Evolutionary conservation across 2,329 filamentous ascomycete genomes (phyloP).

Genomic region (Trichoderma afroharzianum): DNA sequence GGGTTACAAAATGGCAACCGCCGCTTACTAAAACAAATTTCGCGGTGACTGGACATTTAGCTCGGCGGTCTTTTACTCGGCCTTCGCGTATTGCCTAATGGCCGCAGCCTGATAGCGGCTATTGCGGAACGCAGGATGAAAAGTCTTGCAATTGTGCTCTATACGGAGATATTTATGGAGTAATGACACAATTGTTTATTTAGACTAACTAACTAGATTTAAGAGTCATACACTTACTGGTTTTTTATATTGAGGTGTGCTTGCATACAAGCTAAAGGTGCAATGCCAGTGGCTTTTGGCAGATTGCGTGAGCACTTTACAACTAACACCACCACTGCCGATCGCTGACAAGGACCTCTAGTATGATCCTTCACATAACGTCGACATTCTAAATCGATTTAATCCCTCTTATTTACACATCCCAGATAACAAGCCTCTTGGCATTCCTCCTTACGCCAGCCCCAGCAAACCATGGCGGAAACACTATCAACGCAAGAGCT

Average conservation of each 20-base stretch:
- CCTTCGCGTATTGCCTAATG: not conserved
- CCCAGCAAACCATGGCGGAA: not conserved
- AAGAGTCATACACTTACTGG: not conserved
- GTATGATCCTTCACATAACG: not conserved
- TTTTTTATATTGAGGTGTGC: too few relatives aligned
- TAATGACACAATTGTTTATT: not conserved
- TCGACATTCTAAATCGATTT: not conserved
- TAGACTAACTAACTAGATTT: fast-evolving
- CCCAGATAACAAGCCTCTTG: not conserved
- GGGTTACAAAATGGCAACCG: not conserved
- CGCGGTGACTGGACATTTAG: not conserved
- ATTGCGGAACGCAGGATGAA: not conserved
- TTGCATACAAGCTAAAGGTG: not conserved
- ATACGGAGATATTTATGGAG: not conserved
- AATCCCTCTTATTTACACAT: not conserved
- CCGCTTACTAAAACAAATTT: not conserved
- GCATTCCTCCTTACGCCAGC: not conserved
- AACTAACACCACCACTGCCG: not conserved
- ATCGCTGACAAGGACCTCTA: not conserved
- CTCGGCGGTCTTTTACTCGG: not conserved
- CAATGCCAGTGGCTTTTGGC: not conserved
- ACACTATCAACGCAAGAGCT: not conserved
- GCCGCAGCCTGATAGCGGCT: not conserved
- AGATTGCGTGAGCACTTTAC: not conserved
- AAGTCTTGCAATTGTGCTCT: not conserved